Conservation (phyloP, 805 yeast species). For the Cyberlindnera amylophila region DNA sequence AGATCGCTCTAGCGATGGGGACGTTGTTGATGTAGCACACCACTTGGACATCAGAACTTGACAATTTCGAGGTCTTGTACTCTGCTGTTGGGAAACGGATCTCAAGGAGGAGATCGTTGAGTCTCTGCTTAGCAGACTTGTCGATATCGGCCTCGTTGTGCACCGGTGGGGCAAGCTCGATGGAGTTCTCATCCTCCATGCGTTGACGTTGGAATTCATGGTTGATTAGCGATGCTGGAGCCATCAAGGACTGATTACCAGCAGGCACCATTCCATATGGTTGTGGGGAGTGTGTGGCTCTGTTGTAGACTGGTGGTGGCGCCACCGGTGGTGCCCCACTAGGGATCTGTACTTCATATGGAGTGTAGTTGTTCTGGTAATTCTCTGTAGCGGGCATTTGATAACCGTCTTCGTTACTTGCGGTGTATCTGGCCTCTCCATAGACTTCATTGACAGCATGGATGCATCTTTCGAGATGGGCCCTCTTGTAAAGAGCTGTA, state of each 20-base stretch:
- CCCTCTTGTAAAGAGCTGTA: conserved; percentile 1
- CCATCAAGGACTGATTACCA: too few relatives aligned
- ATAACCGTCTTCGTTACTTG: too few relatives aligned
- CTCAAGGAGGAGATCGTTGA: conserved; percentile 10
- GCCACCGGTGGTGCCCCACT: not conserved
- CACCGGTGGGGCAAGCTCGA: not conserved
- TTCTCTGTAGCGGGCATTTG: too few relatives aligned
- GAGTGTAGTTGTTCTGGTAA: too few relatives aligned
- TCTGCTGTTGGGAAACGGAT: conserved; percentile 13
- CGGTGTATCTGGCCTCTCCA: too few relatives aligned
- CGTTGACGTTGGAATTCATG: not conserved
- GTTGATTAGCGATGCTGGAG: not conserved
- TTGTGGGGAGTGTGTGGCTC: not conserved
- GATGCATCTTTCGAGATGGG: conserved; percentile 1
- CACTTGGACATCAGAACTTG: conserved; percentile 18
- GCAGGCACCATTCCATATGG: too few relatives aligned
- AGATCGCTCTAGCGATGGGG: conserved; percentile 16
- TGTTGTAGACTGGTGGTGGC: not conserved
- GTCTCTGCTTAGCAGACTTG: conserved; percentile 12
- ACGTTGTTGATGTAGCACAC: conserved; percentile 9
- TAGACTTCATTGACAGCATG: too few relatives aligned
- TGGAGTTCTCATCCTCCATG: not conserved
- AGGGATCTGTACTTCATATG: too few relatives aligned
- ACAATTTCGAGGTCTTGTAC: conserved; percentile 17
- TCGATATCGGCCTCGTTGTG: conserved; percentile 6